Percentiles rank a stretch among this genome's conserved stretches.
Conservation (phyloP, 2,329 filamentous ascomycete species). For the Fusarium sp. region DNA sequence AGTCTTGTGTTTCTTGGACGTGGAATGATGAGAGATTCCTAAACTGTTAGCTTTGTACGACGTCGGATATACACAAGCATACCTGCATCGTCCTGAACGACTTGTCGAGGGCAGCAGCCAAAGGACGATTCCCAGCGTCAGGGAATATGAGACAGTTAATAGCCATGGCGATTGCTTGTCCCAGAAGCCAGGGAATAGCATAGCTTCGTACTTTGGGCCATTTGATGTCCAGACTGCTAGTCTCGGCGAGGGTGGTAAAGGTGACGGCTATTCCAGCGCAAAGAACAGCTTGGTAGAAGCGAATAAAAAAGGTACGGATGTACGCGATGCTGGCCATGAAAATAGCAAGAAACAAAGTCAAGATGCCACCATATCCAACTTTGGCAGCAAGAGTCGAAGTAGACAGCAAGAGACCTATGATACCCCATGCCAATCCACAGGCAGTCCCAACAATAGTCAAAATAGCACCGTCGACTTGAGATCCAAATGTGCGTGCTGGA, state of each 20-base stretch:
- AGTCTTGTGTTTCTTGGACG: slow-evolving; percentile 45
- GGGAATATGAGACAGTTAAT: slow-evolving; percentile 63
- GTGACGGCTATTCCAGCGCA: slow-evolving; percentile 67
- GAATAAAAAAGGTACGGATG: slow-evolving; percentile 66
- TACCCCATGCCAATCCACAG: slow-evolving; percentile 66
- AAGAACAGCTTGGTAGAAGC: slow-evolving; percentile 67
- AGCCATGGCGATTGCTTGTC: slow-evolving; percentile 64
- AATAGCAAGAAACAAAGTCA: slow-evolving; percentile 66
- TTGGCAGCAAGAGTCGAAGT: slow-evolving; percentile 60
- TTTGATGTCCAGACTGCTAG: slow-evolving; percentile 54
- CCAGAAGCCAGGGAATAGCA: slow-evolving; percentile 67
- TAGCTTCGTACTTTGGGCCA: slow-evolving; percentile 66
- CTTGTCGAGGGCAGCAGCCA: slow-evolving; percentile 61
- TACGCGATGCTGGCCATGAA: slow-evolving; percentile 65
- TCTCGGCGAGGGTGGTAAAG: slow-evolving; percentile 65
- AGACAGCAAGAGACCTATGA: slow-evolving; percentile 65
- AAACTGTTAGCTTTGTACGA: neutral
- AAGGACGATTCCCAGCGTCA: slow-evolving; percentile 65
- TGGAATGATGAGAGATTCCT: slow-evolving; percentile 50
- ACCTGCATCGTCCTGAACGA: slow-evolving; percentile 62
- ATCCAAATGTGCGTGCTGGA: slow-evolving; percentile 65
- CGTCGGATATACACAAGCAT: neutral
- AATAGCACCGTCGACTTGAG: slow-evolving; percentile 67
- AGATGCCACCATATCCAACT: slow-evolving; percentile 64
- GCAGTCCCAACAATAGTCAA: slow-evolving; percentile 66